phyloP scores from a whole-genome alignment of 2,329 filamentous ascomycete species.

The Juglanconis sp. region DNA sequence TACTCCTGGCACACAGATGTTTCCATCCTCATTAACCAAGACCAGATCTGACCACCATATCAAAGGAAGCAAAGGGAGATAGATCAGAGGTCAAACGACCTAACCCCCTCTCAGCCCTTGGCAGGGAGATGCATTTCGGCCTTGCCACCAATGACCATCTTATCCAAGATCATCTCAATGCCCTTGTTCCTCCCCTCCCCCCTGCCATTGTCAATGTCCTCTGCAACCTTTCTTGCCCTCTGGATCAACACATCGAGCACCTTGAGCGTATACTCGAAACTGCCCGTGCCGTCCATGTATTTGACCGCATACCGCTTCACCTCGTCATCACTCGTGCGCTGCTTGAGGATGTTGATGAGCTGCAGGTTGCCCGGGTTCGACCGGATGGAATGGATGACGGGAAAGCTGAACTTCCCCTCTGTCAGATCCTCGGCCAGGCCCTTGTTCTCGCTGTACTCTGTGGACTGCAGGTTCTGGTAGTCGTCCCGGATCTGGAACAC shows the following conservation, averaged over 20 bases:
- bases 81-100: not conserved
- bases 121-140: constrained; percentile 16
- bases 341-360: constrained; percentile 87
- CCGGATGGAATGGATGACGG: constrained; percentile 89
- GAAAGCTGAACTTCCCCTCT: constrained; percentile 96
- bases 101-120: constrained; percentile 3
- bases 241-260: constrained; percentile 63
- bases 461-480: constrained; percentile 79
- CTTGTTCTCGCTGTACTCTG: constrained; percentile 82
- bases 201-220: constrained; percentile 61
- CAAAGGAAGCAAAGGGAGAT: not conserved
- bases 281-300: constrained; percentile 88
- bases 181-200: constrained; percentile 47
- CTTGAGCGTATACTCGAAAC: constrained; percentile 78
- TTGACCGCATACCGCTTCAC: constrained; percentile 87
- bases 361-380: constrained; percentile 70
- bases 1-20: not conserved
- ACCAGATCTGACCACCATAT: not conserved
- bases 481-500: constrained; percentile 92
- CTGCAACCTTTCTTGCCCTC: constrained; percentile 60
- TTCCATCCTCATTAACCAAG: not conserved
- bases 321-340: constrained; percentile 80
- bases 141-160: constrained; percentile 45
- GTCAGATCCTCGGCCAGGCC: constrained; percentile 93
- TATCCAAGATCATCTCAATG: constrained; percentile 66